Evolutionary conservation across 139 green algal genomes (phyloP).

Genomic region (Coccomyxa sp.): DNA sequence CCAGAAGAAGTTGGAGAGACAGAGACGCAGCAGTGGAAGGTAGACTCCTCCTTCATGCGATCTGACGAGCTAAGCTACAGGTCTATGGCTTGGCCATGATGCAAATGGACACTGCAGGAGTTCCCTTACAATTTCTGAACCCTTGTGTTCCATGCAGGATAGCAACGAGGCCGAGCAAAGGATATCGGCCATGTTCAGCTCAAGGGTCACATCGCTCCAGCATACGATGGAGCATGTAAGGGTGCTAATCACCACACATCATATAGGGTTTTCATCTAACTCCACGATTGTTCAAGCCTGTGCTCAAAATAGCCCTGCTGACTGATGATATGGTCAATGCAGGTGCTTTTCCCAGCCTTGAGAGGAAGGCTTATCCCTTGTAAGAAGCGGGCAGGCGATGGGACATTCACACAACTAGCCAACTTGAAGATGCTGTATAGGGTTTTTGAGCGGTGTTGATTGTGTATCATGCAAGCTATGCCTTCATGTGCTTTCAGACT

Average conservation of each 20-base stretch:
- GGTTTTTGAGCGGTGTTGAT: slow-evolving; percentile 88
- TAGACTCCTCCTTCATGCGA: too few species aligned
- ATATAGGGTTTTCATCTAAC: background rate
- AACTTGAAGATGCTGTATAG: slow-evolving; percentile 82
- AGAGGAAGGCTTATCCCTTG: background rate
- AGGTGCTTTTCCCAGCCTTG: background rate
- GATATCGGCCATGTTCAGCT: slow-evolving; percentile 13
- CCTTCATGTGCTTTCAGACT: too few species aligned
- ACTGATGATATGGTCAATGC: background rate
- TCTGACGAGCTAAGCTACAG: too few species aligned
- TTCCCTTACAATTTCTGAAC: too few species aligned
- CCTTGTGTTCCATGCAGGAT: background rate
- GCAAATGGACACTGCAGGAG: too few species aligned
- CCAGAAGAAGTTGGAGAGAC: too few species aligned
- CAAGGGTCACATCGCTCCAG: slow-evolving; percentile 3
- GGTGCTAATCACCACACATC: slow-evolving; percentile 11
- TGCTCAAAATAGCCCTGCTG: background rate
- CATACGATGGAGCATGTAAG: slow-evolving; percentile 25
- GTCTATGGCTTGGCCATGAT: too few species aligned
- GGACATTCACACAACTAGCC: slow-evolving; percentile 71
- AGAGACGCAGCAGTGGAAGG: too few species aligned
- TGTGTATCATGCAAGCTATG: background rate
- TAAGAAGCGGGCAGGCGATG: slow-evolving; percentile 41
- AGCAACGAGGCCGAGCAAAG: background rate
- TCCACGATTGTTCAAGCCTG: background rate